Percentiles rank a stretch among this genome's conserved stretches.
Evolutionary conservation across 2,329 filamentous ascomycete genomes (phyloP).

Genomic region (Alternaria ventricosa): DNA sequence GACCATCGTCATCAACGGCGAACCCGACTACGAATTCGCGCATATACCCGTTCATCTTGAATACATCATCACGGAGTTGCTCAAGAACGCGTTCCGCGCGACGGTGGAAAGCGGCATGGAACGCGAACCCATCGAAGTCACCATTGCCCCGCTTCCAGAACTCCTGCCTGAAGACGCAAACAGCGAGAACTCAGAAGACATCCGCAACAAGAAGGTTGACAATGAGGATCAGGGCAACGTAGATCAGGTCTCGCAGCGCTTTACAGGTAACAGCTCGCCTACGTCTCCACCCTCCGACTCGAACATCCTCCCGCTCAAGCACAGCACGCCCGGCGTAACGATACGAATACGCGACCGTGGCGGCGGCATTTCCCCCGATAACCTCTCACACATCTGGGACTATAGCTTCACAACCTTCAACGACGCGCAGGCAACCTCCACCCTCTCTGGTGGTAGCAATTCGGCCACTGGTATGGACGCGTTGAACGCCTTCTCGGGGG

Average conservation of each 20-base stretch:
- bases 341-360: constrained; percentile 96
- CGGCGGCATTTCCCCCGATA: constrained; percentile 85
- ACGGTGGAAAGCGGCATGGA: constrained; percentile 85
- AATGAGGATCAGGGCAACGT: constrained; percentile 42
- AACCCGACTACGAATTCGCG: constrained; percentile 86
- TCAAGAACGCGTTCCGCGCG: constrained; percentile 96
- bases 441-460: constrained; percentile 48
- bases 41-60: constrained; percentile 96
- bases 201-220: constrained; percentile 19
- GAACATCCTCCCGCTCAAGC: constrained; percentile 54
- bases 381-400: constrained; percentile 88
- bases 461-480: constrained; percentile 62
- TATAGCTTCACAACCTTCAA: constrained; percentile 97
- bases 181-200: constrained; percentile 14
- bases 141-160: constrained; percentile 76
- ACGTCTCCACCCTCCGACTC: constrained; percentile 30
- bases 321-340: constrained; percentile 79
- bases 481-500: constrained; percentile 75
- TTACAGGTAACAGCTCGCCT: constrained; percentile 32
- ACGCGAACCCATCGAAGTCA: constrained; percentile 85
- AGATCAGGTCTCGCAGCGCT: constrained; percentile 39
- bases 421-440: constrained; percentile 63
- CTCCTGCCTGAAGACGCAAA: constrained; percentile 38
- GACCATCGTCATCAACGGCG: constrained; percentile 79
- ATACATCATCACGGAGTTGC: constrained; percentile 93